Base-by-base conservation (phyloP, 192 early-diverging fungal genomes). In the Polychytrium aggregatum region DNA sequence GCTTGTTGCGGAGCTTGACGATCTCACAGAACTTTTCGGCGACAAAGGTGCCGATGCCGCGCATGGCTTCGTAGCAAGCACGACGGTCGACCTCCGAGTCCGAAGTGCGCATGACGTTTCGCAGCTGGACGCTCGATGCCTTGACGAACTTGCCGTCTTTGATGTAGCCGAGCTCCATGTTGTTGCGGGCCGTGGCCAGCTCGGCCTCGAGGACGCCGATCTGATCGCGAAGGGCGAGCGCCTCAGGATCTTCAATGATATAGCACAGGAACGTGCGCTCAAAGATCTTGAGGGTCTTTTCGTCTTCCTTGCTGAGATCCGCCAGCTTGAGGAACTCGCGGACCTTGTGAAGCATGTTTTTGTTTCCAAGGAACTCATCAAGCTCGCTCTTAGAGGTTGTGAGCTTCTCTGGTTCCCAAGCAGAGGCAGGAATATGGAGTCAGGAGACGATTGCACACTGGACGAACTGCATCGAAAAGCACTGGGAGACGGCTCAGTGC, bases 331-430 rank as follows among this genome's bases (percentile, higher is more conserved):
- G 52, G 39, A 63, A 55, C 29, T 6, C n/a, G 11, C 53, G 38
- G 10, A 63, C 62, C 37, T 53, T 41, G 16, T 52, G n/a, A 8
- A 63, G 43, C 42, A 52, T 39, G 16, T 42, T n/a, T 3, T 22
- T 50, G 42, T 63, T 48, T n/a, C 62, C 62, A 20, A 63, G 47
- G 41, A 63, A 63, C 21, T 38, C 27, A 45, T 63, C 62, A 38
- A 63, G 52, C 34, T n/a, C n/a, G n/a, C n/a, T n/a, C n/a, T n/a
- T n/a, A n/a, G n/a, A n/a, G n/a, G n/a, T n/a, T n/a, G n/a, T n/a
- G n/a, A n/a, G n/a, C n/a, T n/a, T n/a, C n/a, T n/a, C n/a, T n/a
- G n/a, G n/a, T n/a, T n/a, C n/a, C n/a, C n/a, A n/a, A n/a, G n/a
- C n/a, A n/a, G n/a, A n/a, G n/a, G n/a, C n/a, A n/a, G n/a, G n/a